Evolutionary conservation across 805 yeast species (phyloP).

Genomic region (Candida suzukii): DNA sequence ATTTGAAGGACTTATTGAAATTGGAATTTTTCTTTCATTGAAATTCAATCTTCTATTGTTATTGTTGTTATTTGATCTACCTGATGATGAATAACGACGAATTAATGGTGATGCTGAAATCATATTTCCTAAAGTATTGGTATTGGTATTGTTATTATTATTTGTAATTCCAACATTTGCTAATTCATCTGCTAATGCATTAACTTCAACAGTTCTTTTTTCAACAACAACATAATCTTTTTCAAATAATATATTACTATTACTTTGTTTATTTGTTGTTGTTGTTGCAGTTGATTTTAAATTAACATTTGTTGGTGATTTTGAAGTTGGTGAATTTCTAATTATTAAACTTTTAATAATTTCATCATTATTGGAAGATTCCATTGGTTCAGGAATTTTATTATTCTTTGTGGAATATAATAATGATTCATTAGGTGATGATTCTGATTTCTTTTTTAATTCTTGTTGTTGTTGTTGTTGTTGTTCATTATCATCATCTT

Average conservation of each 20-base stretch:
- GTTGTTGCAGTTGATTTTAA: conserved; percentile 1
- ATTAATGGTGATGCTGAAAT: conserved; percentile 25
- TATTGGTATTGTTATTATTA: background rate
- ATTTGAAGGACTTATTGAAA: conserved; percentile 73
- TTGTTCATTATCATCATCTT: conserved; percentile 1
- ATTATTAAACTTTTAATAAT: conserved; percentile 37
- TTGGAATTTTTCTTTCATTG: conserved; percentile 56
- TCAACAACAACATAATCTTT: conserved; percentile 92
- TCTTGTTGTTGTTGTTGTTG: conserved; percentile 1
- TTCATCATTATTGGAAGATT: conserved; percentile 28
- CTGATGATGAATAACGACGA: conserved; percentile 29
- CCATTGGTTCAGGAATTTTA: conserved; percentile 14
- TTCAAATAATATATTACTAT: conserved; percentile 48
- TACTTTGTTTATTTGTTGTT: conserved; percentile 3
- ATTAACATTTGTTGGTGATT: conserved; percentile 4
- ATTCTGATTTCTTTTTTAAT: background rate
- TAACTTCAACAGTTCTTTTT: conserved; percentile 90
- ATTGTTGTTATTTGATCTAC: conserved; percentile 41
- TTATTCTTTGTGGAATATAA: background rate
- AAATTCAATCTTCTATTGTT: conserved; percentile 52
- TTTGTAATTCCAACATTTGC: conserved; percentile 33
- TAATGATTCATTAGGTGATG: conserved; percentile 3
- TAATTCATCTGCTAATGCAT: conserved; percentile 90
- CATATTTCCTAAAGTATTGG: background rate
- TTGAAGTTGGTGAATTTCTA: conserved; percentile 38